Percentiles rank a stretch among this genome's conserved stretches.
phyloP scores from a whole-genome alignment of 140 eudicot genomes.

The Bidens hawaiensis region DNA sequence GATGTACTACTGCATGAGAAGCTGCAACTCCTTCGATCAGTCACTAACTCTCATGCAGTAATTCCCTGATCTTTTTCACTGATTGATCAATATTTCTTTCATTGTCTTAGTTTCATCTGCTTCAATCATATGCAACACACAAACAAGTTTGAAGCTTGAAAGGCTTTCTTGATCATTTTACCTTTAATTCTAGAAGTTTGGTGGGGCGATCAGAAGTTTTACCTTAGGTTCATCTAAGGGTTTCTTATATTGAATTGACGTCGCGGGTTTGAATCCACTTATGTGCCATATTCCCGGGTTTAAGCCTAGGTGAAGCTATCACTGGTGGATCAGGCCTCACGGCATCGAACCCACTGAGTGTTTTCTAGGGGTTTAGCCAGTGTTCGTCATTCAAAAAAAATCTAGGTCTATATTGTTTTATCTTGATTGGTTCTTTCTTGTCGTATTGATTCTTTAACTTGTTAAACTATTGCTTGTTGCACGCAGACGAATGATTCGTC shows the following conservation, averaged over 20 bases:
- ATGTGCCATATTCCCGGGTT: no score
- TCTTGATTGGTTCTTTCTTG: conserved; percentile 6
- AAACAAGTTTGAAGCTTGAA: not conserved
- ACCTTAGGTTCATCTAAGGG: no score
- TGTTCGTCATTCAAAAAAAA: no score
- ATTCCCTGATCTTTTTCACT: conserved; percentile 23
- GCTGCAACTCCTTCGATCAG: conserved; percentile 93
- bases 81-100: conserved; percentile 3
- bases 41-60: conserved; percentile 99
- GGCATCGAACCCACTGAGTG: no score
- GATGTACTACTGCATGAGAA: conserved; percentile 87
- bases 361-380: no score
- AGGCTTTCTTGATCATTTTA: not conserved
- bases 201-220: no score
- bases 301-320: no score
- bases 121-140: conserved; percentile 21
- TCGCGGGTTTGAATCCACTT: no score
- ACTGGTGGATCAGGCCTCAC: no score
- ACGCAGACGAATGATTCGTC: conserved; percentile 74
- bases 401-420: not conserved
- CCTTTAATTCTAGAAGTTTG: no score
- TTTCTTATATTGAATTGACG: no score
- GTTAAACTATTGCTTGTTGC: conserved; percentile 11
- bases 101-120: conserved; percentile 27
- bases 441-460: not conserved